Evolutionary conservation across 139 green algal genomes (phyloP), one percentile per base, ranked within the genome.

Genomic region (Pleodorina starrii): DNA sequence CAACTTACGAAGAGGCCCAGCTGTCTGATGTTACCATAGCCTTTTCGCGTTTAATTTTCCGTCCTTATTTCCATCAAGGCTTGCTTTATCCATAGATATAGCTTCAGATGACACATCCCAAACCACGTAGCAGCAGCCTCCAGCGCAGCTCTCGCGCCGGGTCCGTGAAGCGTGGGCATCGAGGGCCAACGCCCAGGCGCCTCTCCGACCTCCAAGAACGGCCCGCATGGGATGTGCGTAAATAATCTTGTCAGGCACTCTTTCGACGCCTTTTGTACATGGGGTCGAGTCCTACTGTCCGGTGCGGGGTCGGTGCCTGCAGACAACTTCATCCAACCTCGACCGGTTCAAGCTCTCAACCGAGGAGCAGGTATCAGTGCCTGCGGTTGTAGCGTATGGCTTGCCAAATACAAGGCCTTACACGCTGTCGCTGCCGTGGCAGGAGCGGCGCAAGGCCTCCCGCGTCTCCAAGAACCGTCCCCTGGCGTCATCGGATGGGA

Each of bases 221-320:
- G 12, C 87, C 87, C 12, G 75, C 87, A 27, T 90, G 87, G 87
- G 78, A 90, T 76, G 87, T 90, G 21, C 54, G 87, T 76, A 1
- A 63, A 63, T 9, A 6, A 32, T 44, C 40, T 27, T 66, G 9
- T 35, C 7, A 29, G 2, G n/a, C 5, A 40, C 35, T 19, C 21
- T 40, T 68, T 43, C 40, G 42, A 32, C 9, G 27, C 7, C n/a
- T n/a, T n/a, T n/a, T n/a, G n/a, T n/a, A n/a, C n/a, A n/a, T n/a
- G n/a, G n/a, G n/a, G n/a, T n/a, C n/a, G n/a, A n/a, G n/a, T n/a
- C n/a, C n/a, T n/a, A n/a, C n/a, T n/a, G n/a, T n/a, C n/a, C n/a
- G n/a, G n/a, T n/a, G n/a, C n/a, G n/a, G n/a, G n/a, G n/a, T n/a
- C 46, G 23, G n/a, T 68, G 17, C 50, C 2, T 32, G 73, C 76